Evolutionary conservation across 768 basidiomycete species (phyloP).

Genomic region (Trametes coccinea): DNA sequence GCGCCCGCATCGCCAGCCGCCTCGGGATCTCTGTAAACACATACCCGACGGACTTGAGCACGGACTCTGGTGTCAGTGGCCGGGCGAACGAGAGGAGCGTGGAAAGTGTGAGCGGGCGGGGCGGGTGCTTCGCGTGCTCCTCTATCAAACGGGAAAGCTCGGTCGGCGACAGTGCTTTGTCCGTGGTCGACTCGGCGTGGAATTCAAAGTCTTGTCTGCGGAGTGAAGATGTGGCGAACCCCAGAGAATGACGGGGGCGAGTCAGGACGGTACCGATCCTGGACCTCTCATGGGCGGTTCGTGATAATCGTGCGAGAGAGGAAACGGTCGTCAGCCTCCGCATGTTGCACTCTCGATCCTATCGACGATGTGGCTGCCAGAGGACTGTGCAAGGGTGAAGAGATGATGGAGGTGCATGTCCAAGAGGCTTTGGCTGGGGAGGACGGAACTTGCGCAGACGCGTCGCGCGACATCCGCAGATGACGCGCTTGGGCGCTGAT

Average conservation of each 20-base stretch:
- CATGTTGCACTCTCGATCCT: neutral
- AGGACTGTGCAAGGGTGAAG: neutral
- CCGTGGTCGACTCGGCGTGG: slow-evolving; percentile 1
- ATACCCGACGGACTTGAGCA: slow-evolving; percentile 73
- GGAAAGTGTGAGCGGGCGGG: slow-evolving; percentile 70
- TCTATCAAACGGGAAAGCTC: slow-evolving; percentile 62
- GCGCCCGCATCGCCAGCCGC: slow-evolving; percentile 72
- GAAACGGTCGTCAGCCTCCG: neutral
- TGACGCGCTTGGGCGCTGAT: neutral
- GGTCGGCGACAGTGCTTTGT: slow-evolving; percentile 43
- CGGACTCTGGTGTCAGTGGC: slow-evolving; percentile 68
- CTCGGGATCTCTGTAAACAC: slow-evolving; percentile 76
- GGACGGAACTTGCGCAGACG: slow-evolving; percentile 14
- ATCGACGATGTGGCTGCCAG: no score
- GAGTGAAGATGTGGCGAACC: neutral
- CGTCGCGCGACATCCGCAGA: slow-evolving; percentile 1
- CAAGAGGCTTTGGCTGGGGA: neutral
- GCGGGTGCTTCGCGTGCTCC: slow-evolving; percentile 60
- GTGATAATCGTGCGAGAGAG: neutral
- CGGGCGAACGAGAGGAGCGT: slow-evolving; percentile 75
- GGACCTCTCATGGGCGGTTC: no score
- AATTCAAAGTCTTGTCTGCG: slow-evolving; percentile 4
- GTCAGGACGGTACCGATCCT: neutral
- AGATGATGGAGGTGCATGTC: neutral
- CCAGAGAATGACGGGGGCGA: neutral